Conservation (phyloP, 2,329 filamentous ascomycete species). For the Phialocephala sp. region DNA sequence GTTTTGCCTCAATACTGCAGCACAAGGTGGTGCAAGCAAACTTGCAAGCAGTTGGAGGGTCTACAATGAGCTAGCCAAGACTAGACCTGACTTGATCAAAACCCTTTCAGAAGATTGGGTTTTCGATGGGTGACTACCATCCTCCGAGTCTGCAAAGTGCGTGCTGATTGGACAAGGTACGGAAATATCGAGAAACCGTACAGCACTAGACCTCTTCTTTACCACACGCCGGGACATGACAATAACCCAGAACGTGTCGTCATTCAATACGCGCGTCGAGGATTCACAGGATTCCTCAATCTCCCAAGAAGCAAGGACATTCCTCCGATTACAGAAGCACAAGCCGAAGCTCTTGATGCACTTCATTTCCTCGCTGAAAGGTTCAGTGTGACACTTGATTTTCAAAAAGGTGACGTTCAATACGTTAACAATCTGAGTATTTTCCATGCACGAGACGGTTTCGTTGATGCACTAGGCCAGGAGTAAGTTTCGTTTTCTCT, state of each 20-base stretch:
- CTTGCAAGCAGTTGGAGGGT: slow-evolving; percentile 58
- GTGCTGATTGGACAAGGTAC: slow-evolving; percentile 49
- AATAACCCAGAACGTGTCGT: slow-evolving; percentile 57
- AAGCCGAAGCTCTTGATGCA: slow-evolving; percentile 52
- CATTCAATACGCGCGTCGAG: slow-evolving; percentile 65
- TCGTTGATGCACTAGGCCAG: slow-evolving; percentile 45
- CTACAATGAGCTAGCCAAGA: slow-evolving; percentile 59
- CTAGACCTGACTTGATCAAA: slow-evolving; percentile 57
- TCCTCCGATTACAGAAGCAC: slow-evolving; percentile 55
- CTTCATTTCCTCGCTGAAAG: slow-evolving; percentile 50
- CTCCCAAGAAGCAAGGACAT: slow-evolving; percentile 59
- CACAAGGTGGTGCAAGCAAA: slow-evolving; percentile 57
- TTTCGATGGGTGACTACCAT: slow-evolving; percentile 44
- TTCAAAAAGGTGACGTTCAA: slow-evolving; percentile 50
- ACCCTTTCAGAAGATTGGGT: slow-evolving; percentile 56
- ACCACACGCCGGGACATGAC: slow-evolving; percentile 56
- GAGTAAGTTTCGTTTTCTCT: slow-evolving; percentile 36
- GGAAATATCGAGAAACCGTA: slow-evolving; percentile 54
- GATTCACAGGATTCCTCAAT: slow-evolving; percentile 62
- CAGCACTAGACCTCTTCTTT: slow-evolving; percentile 57
- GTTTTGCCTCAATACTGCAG: slow-evolving; percentile 51
- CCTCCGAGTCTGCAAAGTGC: background rate
- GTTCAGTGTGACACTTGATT: slow-evolving; percentile 45
- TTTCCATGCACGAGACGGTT: slow-evolving; percentile 52
- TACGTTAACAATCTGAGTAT: slow-evolving; percentile 55